Evolutionary conservation across 1,284 basidiomycete genomes (phyloP).

Genomic region (Xerocomus alliaceus): DNA sequence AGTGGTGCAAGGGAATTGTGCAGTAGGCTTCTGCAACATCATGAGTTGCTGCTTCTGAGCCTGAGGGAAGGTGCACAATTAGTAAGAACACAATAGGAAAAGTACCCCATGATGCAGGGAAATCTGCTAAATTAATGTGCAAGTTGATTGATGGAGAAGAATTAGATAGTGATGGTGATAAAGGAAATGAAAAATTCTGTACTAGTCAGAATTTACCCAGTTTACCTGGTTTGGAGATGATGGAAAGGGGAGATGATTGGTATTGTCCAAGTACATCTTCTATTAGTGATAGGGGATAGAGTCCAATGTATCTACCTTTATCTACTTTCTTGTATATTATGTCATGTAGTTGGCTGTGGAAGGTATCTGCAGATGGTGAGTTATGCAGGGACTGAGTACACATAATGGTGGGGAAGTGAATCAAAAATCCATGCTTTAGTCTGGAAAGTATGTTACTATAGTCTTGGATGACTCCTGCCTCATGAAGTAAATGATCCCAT

Average conservation of each 20-base stretch:
- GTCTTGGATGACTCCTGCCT: not conserved
- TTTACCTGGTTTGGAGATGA: constrained; percentile 44
- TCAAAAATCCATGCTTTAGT: not conserved
- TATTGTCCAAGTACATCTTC: not conserved
- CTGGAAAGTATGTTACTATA: not conserved
- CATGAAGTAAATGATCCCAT: not conserved
- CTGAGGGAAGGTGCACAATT: not conserved
- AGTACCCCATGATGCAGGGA: not conserved
- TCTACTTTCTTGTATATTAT: constrained; percentile 5
- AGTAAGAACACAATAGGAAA: not conserved
- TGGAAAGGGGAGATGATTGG: constrained; percentile 5
- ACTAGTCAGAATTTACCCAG: not conserved
- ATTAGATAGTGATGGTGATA: not conserved
- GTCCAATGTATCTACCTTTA: constrained; percentile 14
- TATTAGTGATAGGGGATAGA: not conserved
- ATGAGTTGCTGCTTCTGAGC: not conserved
- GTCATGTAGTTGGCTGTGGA: not conserved
- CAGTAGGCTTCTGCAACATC: not conserved
- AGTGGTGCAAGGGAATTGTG: not conserved
- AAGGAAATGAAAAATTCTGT: constrained; percentile 1
- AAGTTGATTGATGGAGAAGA: not conserved
- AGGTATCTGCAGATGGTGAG: not conserved
- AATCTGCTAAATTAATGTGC: not conserved
- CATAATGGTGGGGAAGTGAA: not conserved
- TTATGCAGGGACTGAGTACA: not conserved